These are phyloP conservation scores for Trichocladium antarcticum DNA, from an alignment of 495 filamentous ascomycete species.

Conservation along the genomic window DNA sequence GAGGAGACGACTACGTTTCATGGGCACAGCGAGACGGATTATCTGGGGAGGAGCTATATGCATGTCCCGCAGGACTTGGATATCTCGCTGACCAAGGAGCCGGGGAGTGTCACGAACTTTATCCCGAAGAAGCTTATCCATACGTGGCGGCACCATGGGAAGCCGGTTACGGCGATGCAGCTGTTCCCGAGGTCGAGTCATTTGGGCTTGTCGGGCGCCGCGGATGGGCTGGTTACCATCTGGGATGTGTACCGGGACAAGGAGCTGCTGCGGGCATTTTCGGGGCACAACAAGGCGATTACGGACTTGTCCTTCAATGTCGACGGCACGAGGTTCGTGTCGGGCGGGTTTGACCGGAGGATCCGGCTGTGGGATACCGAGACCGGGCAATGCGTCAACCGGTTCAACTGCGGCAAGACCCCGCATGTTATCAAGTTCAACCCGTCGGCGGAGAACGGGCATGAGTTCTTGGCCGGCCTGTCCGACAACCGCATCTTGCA, in stretches of 20 bases:
- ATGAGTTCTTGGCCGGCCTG: constrained; percentile 93
- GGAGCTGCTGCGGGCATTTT: constrained; percentile 80
- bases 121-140: constrained; percentile 88
- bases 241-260: constrained; percentile 87
- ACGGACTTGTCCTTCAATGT: constrained; percentile 82
- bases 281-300: constrained; percentile 80
- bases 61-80: constrained; percentile 94
- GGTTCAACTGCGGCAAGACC: constrained; percentile 85
- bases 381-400: constrained; percentile 72
- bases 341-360: constrained; percentile 83
- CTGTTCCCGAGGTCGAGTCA: constrained; percentile 85
- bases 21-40: constrained; percentile 72
- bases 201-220: constrained; percentile 71
- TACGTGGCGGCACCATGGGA: constrained; percentile 72
- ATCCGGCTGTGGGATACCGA: constrained; percentile 99
- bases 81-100: constrained; percentile 73
- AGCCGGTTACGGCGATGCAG: constrained; percentile 72
- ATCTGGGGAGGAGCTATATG: constrained; percentile 86
- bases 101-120: constrained; percentile 70
- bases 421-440: constrained; percentile 94
- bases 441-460: constrained; percentile 57
- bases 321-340: constrained; percentile 74
- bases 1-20: constrained; percentile 83
- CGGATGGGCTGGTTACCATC: constrained; percentile 84
- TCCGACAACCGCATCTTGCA: constrained; percentile 98